Percentiles rank a stretch among this genome's conserved stretches.
Conservation (phyloP, 805 yeast species). For the Lachancea nothofagi region DNA sequence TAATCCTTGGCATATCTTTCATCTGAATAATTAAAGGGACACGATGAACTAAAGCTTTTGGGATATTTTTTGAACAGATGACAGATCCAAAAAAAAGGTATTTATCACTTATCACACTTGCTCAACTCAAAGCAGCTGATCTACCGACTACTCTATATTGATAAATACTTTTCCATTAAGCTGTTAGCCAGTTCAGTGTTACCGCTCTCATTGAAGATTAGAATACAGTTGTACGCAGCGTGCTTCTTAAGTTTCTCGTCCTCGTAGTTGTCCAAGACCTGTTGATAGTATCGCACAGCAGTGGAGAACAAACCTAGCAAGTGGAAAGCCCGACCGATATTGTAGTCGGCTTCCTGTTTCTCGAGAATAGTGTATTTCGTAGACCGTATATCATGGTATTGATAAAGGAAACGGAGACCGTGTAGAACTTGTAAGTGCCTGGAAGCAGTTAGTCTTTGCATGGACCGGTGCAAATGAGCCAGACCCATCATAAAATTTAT, state of each 20-base stretch:
- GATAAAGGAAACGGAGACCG: conserved; percentile 72
- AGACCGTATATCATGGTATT: conserved; percentile 55
- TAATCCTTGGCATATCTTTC: not conserved
- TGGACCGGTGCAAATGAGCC: conserved; percentile 80
- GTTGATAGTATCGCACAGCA: conserved; percentile 70
- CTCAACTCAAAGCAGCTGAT: too few species aligned
- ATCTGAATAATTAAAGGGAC: not conserved
- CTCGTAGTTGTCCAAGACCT: conserved; percentile 50
- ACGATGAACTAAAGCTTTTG: too few species aligned
- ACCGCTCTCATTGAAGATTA: conserved; percentile 72
- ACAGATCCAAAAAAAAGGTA: too few species aligned
- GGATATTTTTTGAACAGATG: too few species aligned
- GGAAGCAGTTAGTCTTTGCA: conserved; percentile 82
- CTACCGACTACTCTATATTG: too few species aligned
- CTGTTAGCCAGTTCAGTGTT: conserved; percentile 58
- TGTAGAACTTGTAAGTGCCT: conserved; percentile 85
- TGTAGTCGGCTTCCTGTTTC: conserved; percentile 73
- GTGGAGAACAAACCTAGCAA: conserved; percentile 68
- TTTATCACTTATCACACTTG: too few species aligned
- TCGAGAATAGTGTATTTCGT: conserved; percentile 37
- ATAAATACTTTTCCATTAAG: conserved; percentile 61
- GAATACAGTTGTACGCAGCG: conserved; percentile 78
- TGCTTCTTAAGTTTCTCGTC: conserved; percentile 63
- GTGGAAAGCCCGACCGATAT: conserved; percentile 81
- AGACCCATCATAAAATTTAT: conserved; percentile 69